Evolutionary conservation across 129 eudicot genomes (phyloP).

Genomic region (Rutidosis leptorrhynchoides): DNA sequence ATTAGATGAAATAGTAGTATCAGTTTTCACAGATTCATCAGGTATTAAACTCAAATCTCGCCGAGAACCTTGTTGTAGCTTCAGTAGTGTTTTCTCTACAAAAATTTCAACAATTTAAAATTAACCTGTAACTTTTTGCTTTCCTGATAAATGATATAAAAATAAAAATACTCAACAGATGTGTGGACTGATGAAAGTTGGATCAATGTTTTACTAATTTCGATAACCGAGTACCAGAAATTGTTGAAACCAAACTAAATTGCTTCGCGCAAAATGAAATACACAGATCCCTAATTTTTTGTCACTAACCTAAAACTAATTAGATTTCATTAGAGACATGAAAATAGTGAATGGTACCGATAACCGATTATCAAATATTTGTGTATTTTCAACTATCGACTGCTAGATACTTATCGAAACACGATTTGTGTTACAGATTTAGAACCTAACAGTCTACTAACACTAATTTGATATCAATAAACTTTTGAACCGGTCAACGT

Average conservation of each 20-base stretch:
- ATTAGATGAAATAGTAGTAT: conserved; percentile 19
- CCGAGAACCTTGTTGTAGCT: conserved; percentile 77
- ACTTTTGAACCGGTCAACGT: not conserved
- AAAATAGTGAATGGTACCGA: no score
- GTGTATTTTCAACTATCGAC: no score
- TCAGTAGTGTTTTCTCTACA: conserved; percentile 71
- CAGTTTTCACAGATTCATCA: conserved; percentile 24
- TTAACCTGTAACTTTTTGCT: not conserved
- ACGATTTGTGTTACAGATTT: not conserved
- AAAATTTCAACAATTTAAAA: not conserved
- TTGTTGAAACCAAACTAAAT: no score
- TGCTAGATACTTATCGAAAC: conserved; percentile 4
- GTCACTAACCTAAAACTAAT: not conserved
- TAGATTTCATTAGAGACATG: not conserved
- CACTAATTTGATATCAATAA: not conserved
- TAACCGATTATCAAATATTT: no score
- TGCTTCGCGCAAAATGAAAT: no score
- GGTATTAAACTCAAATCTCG: conserved; percentile 27
- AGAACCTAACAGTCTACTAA: no score
- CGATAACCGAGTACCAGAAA: no score
- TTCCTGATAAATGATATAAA: no score
- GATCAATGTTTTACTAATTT: no score
- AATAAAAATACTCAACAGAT: no score
- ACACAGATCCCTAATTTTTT: no score
- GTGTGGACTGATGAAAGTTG: no score